Conservation (phyloP, 768 basidiomycete genomes). For the Glaciozyma antarctica region DNA sequence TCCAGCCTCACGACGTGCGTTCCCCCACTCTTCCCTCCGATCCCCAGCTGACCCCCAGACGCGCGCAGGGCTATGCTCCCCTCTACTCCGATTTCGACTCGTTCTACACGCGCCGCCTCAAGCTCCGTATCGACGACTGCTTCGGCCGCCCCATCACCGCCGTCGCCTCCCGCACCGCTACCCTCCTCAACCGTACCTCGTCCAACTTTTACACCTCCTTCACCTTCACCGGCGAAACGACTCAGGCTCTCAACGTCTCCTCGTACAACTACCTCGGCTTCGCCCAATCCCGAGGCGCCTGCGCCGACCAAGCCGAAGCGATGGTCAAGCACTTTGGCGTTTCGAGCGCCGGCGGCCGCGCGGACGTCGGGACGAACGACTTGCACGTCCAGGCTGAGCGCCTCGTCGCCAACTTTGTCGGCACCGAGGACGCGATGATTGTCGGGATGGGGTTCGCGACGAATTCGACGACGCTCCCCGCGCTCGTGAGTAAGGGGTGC, state of each 20-base stretch:
- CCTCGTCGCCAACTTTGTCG: constrained; percentile 80
- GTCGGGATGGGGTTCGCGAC: constrained; percentile 93
- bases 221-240: constrained; percentile 61
- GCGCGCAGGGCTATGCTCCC: constrained; percentile 76
- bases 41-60: not conserved
- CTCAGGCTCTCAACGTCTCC: constrained; percentile 88
- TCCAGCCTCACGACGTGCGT: constrained; percentile 73
- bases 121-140: constrained; percentile 87
- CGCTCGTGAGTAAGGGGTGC: constrained; percentile 79
- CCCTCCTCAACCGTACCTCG: constrained; percentile 72
- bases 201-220: constrained; percentile 55
- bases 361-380: constrained; percentile 79
- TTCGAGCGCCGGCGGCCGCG: constrained; percentile 61
- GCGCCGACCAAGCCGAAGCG: constrained; percentile 88
- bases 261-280: constrained; percentile 99
- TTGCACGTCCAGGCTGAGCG: constrained; percentile 71
- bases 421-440: constrained; percentile 79
- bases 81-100: constrained; percentile 95
- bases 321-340: constrained; percentile 71
- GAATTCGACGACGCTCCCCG: constrained; percentile 87
- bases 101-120: constrained; percentile 94
- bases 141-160: constrained; percentile 87
- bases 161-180: constrained; percentile 87
- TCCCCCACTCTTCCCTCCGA: not conserved
- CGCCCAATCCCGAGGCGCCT: constrained; percentile 82